Evolutionary conservation across 768 basidiomycete genomes (phyloP).

Genomic region (Pulveroboletus ravenelii): DNA sequence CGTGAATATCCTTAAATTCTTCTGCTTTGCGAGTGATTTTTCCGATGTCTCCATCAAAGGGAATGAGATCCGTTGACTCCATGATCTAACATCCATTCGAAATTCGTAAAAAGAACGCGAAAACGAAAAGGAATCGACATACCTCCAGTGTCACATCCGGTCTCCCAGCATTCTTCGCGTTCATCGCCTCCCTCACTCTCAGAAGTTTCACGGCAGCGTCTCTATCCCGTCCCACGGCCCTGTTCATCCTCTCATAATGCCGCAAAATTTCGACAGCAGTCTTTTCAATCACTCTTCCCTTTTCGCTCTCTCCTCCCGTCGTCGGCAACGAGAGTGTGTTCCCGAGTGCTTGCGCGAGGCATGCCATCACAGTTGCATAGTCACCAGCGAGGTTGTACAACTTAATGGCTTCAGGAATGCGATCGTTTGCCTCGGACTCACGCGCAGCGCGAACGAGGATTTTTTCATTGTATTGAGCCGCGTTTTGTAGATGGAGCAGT

Average conservation of each 20-base stretch:
- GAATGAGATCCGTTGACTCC: slow-evolving; percentile 83
- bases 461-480: slow-evolving; percentile 67
- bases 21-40: slow-evolving; percentile 84
- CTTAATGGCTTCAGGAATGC: slow-evolving; percentile 87
- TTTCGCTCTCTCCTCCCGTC: slow-evolving; percentile 48
- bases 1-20: slow-evolving; percentile 83
- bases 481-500: slow-evolving; percentile 66
- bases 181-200: slow-evolving; percentile 75
- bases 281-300: slow-evolving; percentile 61
- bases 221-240: slow-evolving; percentile 64
- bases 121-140: slow-evolving; percentile 22
- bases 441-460: slow-evolving; percentile 82
- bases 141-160: slow-evolving; percentile 82
- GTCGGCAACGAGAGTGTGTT: slow-evolving; percentile 68
- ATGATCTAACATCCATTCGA: slow-evolving; percentile 52
- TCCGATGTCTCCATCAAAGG: slow-evolving; percentile 78
- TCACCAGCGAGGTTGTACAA: slow-evolving; percentile 94
- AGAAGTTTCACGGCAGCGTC: slow-evolving; percentile 73
- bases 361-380: slow-evolving; percentile 80
- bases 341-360: slow-evolving; percentile 83
- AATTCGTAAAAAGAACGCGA: not conserved
- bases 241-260: slow-evolving; percentile 74
- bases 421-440: slow-evolving; percentile 78
- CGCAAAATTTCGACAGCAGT: slow-evolving; percentile 75
- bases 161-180: slow-evolving; percentile 65